Base-by-base conservation (phyloP, 208 protist genomes). In the Plasmodiophora brassicae region DNA sequence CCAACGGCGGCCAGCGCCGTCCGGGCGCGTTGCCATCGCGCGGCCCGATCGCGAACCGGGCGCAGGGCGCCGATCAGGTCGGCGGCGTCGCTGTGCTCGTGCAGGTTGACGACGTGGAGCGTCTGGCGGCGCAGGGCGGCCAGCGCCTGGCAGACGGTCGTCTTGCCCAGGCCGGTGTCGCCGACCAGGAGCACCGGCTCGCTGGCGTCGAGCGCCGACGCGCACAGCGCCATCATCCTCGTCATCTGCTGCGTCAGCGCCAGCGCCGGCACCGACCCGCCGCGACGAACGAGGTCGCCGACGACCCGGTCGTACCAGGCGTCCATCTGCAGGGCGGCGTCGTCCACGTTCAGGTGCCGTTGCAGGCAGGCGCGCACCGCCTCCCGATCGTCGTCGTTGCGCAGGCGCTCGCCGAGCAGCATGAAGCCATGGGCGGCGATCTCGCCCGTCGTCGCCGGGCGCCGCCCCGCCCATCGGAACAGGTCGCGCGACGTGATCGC, bases 401-500 rank as follows among this genome's bases (percentile, higher is more conserved):
- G 93, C 45, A 98, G 95, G 36, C 98, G 93, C 88, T 99, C 98
- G n/a, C 95, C 98, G 0, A 99, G 91, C 1, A 99, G 91, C 87
- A 98, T 94, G 85, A 98, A 99, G 25, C 98, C 98, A 88, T 98
- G 95, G 72, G 96, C 92, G 39, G 97, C 98, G 0, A 99, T 93
- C 90, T 96, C 93, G 85, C 98, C 93, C 86, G 97, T 97, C 20
- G 94, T 96, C 14, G 71, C 45, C 5, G 96, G 94, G 32, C 93
- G 87, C 35, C 98, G 93, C 85, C 98, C 95, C 0, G 97, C 98
- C 98, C 98, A 99, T n/a, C 98, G 94, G 93, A 99, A 99, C 1
- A 99, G 91, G 92, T 99, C 99, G 85, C 99, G 94, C 25, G 98
- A 95, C 20, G 99, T 99, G 53, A 99, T 98, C 90, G 98, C 99